Percentiles rank a stretch among this genome's conserved stretches.
Evolutionary conservation across 176 grass and related monocot species (phyloP).

Genomic region (Panicum miliaceum): DNA sequence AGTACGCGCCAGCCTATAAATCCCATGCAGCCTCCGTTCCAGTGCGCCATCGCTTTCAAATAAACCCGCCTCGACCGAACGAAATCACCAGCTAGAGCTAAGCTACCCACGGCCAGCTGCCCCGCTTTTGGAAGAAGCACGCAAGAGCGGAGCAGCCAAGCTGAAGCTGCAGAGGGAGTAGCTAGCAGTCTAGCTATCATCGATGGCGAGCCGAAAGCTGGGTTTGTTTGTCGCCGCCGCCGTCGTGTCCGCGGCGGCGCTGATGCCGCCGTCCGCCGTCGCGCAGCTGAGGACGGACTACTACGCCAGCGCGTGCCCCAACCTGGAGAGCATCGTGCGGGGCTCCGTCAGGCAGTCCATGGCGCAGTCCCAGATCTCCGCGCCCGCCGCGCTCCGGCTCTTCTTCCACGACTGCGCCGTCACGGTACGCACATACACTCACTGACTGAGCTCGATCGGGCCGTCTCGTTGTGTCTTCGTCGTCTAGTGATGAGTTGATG

Average conservation of each 20-base stretch:
- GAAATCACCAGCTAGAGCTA: not conserved
- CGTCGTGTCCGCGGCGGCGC: not conserved
- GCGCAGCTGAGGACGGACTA: conserved; percentile 29
- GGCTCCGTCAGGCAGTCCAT: conserved; percentile 45
- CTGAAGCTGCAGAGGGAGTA: not conserved
- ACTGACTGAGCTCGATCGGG: no score
- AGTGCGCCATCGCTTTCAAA: not conserved
- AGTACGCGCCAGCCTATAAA: conserved; percentile 18
- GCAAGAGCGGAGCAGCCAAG: conserved; percentile 5
- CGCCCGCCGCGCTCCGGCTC: conserved; percentile 51
- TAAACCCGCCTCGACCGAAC: conserved; percentile 22
- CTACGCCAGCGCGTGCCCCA: conserved; percentile 49
- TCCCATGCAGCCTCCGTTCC: not conserved
- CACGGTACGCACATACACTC: not conserved
- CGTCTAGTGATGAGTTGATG: no score
- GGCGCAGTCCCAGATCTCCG: conserved; percentile 39
- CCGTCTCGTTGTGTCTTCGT: no score
- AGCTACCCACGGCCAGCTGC: conserved; percentile 3
- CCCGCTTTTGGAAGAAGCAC: conserved; percentile 28
- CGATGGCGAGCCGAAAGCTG: conserved; percentile 15
- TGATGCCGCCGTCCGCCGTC: not conserved
- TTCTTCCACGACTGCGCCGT: conserved; percentile 64
- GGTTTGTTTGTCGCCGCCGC: not conserved
- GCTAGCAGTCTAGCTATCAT: not conserved
- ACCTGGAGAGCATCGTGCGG: conserved; percentile 49